Evolutionary conservation across 2,329 filamentous ascomycete species (phyloP).

Genomic region (Paecilomyces sp.): DNA sequence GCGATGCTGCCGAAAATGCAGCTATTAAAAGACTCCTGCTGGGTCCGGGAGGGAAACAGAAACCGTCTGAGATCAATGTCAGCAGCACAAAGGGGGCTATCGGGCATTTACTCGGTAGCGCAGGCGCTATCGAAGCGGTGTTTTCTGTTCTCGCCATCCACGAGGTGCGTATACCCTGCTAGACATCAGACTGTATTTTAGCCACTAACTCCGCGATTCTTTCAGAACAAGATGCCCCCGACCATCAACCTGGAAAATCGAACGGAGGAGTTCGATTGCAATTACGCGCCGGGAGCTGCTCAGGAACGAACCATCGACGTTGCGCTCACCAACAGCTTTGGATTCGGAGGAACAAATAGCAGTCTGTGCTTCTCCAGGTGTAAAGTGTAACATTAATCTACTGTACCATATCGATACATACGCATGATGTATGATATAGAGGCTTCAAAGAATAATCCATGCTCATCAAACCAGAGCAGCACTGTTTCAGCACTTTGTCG

Average conservation of each 20-base stretch:
- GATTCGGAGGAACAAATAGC: constrained; percentile 94
- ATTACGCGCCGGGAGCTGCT: constrained; percentile 68
- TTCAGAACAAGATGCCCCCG: constrained; percentile 69
- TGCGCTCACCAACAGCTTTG: constrained; percentile 90
- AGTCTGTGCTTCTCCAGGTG: constrained; percentile 62
- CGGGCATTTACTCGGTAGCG: constrained; percentile 84
- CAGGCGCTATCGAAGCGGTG: constrained; percentile 82
- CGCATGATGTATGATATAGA: background rate
- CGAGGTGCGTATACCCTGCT: constrained; percentile 49
- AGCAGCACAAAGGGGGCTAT: constrained; percentile 93
- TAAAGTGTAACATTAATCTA: constrained; percentile 5
- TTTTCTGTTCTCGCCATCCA: constrained; percentile 74
- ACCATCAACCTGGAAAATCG: constrained; percentile 73
- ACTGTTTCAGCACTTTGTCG: too few species aligned
- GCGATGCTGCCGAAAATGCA: constrained; percentile 78
- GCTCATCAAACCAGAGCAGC: background rate
- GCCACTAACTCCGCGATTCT: constrained; percentile 8
- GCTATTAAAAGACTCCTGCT: constrained; percentile 75
- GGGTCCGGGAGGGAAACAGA: constrained; percentile 59
- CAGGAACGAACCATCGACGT: constrained; percentile 66
- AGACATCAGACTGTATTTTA: background rate
- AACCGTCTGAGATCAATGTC: constrained; percentile 63
- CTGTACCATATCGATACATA: background rate
- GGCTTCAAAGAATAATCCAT: background rate
- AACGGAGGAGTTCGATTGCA: constrained; percentile 65